Evolutionary conservation across 257 asterid species (phyloP).

Genomic region (Forsythia suspensa): DNA sequence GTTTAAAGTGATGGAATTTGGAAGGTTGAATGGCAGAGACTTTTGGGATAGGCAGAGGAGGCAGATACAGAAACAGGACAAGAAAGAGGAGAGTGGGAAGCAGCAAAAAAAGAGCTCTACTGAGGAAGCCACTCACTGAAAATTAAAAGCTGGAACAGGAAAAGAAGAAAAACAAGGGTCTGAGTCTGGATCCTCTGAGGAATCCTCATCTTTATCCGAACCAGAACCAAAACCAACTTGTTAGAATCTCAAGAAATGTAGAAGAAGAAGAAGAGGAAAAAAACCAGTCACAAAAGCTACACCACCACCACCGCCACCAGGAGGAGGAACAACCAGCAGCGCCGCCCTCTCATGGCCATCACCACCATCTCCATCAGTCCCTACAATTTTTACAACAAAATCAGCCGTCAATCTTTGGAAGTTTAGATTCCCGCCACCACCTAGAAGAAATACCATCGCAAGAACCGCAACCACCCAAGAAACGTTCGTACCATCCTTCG

Average conservation of each 20-base stretch:
- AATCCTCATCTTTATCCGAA: conserved; percentile 38
- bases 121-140: conserved; percentile 16
- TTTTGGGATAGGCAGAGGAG: conserved; percentile 30
- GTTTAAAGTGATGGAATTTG: conserved; percentile 47
- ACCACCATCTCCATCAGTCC: neutral
- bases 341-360: neutral
- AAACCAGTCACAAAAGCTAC: neutral
- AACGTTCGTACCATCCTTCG: conserved; percentile 44
- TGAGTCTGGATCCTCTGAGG: conserved; percentile 94
- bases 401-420: conserved; percentile 31
- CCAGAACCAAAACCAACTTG: conserved; percentile 30
- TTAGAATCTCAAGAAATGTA: conserved; percentile 29
- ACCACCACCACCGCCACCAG: conserved; percentile 20
- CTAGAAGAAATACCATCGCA: conserved; percentile 16
- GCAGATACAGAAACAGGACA: conserved; percentile 24
- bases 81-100: conserved; percentile 28
- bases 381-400: conserved; percentile 29
- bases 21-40: conserved; percentile 50
- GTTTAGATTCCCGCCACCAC: conserved; percentile 27
- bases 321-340: conserved; percentile 10
- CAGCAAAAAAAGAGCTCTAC: conserved; percentile 3
- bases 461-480: conserved; percentile 44
- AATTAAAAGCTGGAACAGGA: conserved; percentile 71
- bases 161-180: conserved; percentile 39
- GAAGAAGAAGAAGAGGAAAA: conserved; percentile 32